Percentiles rank a stretch among this genome's conserved stretches.
Conservation (phyloP, 208 protist genomes). For the Jaenimonas drosophilae region DNA sequence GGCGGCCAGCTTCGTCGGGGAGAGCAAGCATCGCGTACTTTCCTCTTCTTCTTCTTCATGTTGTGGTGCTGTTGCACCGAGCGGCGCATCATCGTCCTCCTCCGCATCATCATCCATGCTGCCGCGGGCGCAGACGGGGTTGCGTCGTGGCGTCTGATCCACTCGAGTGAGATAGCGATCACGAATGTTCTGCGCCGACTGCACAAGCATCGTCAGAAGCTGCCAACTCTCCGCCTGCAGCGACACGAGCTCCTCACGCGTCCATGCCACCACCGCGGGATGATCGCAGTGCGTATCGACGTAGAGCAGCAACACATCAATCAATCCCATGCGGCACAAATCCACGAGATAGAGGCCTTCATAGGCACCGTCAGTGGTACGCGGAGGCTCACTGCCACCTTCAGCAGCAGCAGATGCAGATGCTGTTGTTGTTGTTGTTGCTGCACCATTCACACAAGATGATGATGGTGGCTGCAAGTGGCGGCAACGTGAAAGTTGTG, state of each 20-base stretch:
- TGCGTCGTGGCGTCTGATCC: constrained; percentile 3
- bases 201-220: constrained; percentile 48
- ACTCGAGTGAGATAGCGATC: constrained; percentile 1
- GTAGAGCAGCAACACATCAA: constrained; percentile 63
- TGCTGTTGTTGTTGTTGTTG: too few relatives aligned
- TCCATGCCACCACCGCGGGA: constrained; percentile 44
- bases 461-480: not conserved
- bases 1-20: not conserved
- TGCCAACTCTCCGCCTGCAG: constrained; percentile 64
- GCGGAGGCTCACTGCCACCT: not conserved
- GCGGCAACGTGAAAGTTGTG: not conserved
- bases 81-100: too few relatives aligned
- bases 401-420: too few relatives aligned
- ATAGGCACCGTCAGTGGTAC: constrained; percentile 2
- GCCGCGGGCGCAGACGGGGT: constrained; percentile 1
- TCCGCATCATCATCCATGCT: too few relatives aligned
- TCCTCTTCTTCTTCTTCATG: too few relatives aligned
- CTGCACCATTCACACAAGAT: too few relatives aligned
- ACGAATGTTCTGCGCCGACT: constrained; percentile 19
- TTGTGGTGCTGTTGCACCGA: too few relatives aligned
- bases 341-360: constrained; percentile 23
- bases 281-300: constrained; percentile 39
- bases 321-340: constrained; percentile 40
- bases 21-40: not conserved
- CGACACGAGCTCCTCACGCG: constrained; percentile 48